Conservation (phyloP, 352 stramenopile genomes). For the Pythium myriotylum region DNA sequence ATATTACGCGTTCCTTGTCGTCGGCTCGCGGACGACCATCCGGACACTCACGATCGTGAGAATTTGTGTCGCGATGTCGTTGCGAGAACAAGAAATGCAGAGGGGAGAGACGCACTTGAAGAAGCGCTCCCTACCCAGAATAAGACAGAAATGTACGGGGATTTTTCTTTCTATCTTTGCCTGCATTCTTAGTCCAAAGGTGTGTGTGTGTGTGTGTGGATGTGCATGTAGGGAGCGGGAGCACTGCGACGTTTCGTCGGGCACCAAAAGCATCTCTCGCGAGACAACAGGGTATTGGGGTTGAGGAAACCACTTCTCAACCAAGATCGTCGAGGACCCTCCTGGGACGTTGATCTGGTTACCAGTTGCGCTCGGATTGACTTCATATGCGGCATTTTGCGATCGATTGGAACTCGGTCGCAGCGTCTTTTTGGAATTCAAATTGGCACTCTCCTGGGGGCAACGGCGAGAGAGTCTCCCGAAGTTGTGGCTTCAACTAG, state of each 20-base stretch:
- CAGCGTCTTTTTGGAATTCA: background rate
- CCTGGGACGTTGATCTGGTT: background rate
- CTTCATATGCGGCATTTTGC: background rate
- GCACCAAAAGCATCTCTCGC: conserved; percentile 9
- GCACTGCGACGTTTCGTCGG: conserved; percentile 10
- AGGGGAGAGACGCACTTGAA: background rate
- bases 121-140: background rate
- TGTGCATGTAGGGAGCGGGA: too few relatives aligned
- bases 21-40: background rate
- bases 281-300: too few relatives aligned
- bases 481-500: conserved; percentile 24
- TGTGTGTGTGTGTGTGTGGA: too few relatives aligned
- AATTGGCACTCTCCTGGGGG: background rate
- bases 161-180: background rate
- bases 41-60: background rate
- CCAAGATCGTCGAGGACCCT: conserved; percentile 7
- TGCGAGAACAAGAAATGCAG: background rate
- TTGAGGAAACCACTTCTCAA: background rate
- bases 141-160: background rate
- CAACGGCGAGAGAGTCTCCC: conserved; percentile 11
- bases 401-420: background rate
- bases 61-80: background rate
- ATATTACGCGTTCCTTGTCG: background rate
- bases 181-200: too few relatives aligned
- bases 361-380: conserved; percentile 19